Conservation (phyloP, 202 grass and related monocot genomes). For the Dendrocalamus latiflorus region DNA sequence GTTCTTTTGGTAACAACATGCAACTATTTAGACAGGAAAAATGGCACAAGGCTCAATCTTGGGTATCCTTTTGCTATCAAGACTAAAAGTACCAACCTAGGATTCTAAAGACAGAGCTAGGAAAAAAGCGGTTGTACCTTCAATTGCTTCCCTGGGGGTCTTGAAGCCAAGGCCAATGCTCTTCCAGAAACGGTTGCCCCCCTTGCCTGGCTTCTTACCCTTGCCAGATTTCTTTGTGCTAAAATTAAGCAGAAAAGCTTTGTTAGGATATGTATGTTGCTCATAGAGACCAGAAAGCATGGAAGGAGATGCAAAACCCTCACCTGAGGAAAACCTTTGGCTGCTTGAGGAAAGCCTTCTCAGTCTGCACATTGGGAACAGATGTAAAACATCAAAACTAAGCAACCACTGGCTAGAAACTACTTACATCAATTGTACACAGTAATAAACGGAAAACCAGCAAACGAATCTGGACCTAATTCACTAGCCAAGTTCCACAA, state of each 20-base stretch:
- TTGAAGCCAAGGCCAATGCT: conserved; percentile 93
- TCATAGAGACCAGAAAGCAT: neutral
- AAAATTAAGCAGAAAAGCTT: neutral
- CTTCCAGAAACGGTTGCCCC: conserved; percentile 92
- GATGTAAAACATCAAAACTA: neutral
- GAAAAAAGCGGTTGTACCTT: conserved; percentile 31
- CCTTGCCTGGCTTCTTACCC: conserved; percentile 83
- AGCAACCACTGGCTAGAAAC: neutral
- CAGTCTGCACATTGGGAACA: conserved; percentile 43
- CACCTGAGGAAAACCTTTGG: conserved; percentile 75
- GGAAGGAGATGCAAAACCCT: neutral
- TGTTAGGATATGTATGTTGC: neutral
- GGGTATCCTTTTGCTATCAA: neutral
- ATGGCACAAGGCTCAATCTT: neutral
- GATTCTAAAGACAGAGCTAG: neutral
- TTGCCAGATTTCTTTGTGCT: conserved; percentile 82
- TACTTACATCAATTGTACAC: neutral
- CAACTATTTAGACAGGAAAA: neutral
- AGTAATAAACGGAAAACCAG: neutral
- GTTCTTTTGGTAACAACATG: neutral
- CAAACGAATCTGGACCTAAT: neutral
- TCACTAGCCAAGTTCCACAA: neutral
- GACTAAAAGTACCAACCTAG: neutral
- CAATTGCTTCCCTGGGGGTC: conserved; percentile 83
- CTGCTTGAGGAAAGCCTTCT: too few species aligned